Conservation (phyloP, 163 green algal genomes). For the Scenedesmus sp. region DNA sequence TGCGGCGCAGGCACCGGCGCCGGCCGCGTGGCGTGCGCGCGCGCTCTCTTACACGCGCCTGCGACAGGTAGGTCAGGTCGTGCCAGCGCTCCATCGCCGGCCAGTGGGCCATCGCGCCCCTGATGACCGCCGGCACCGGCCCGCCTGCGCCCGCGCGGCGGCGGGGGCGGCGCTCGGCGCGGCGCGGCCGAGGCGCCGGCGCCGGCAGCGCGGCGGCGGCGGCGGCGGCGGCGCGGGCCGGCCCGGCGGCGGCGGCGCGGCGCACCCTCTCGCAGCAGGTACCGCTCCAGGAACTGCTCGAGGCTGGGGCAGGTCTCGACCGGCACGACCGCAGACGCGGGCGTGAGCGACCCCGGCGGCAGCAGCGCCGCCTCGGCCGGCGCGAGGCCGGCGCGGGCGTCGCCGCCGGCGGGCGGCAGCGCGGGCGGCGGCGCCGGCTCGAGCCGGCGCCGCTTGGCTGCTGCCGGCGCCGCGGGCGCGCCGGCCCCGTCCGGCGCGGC, state of each 20-base stretch:
- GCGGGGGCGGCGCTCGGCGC: too few relatives aligned
- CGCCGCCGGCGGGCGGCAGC: too few relatives aligned
- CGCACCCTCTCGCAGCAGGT: slow-evolving; percentile 52
- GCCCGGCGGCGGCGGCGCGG: too few relatives aligned
- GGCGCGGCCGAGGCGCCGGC: too few relatives aligned
- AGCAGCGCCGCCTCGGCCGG: slow-evolving; percentile 16
- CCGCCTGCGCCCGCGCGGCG: too few relatives aligned
- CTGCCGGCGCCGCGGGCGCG: neutral
- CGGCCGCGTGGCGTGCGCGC: too few relatives aligned
- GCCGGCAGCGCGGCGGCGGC: neutral
- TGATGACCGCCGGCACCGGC: slow-evolving; percentile 21
- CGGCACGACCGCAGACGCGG: slow-evolving; percentile 1
- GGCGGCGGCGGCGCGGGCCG: neutral
- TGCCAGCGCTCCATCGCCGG: slow-evolving; percentile 75
- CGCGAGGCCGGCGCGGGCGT: too few relatives aligned
- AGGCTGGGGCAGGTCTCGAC: slow-evolving; percentile 43
- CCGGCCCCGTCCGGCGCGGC: neutral
- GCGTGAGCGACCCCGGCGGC: slow-evolving; percentile 46
- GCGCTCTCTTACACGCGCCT: neutral
- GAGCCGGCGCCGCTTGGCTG: too few relatives aligned
- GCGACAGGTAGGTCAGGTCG: slow-evolving; percentile 58
- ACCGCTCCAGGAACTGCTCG: slow-evolving; percentile 61
- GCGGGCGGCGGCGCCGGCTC: too few relatives aligned
- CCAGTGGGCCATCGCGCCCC: slow-evolving; percentile 71
- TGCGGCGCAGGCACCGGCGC: too few relatives aligned